Evolutionary conservation across 2,329 filamentous ascomycete species (phyloP).

Genomic region (Colletotrichum truncatum): DNA sequence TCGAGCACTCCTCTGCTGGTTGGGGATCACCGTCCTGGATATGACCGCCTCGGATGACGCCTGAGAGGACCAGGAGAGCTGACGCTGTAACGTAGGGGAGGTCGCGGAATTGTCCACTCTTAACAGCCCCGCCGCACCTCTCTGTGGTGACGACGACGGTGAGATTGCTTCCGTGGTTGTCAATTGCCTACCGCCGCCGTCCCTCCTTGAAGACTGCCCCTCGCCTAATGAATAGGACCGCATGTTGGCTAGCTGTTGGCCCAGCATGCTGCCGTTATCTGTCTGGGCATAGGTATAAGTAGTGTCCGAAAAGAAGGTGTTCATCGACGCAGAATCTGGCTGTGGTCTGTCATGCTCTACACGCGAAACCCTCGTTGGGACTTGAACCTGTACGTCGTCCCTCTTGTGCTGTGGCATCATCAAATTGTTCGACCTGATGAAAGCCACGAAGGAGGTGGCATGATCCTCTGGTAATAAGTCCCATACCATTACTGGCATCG

Average conservation of each 20-base stretch:
- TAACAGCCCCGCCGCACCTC: conserved; percentile 29
- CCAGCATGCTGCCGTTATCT: neutral
- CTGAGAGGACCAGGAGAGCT: neutral
- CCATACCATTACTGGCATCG: conserved; percentile 68
- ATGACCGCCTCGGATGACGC: conserved; percentile 36
- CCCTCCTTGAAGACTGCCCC: neutral
- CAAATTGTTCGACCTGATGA: conserved; percentile 27
- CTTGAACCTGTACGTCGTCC: neutral
- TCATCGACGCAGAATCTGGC: conserved; percentile 1
- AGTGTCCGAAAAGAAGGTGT: conserved; percentile 15
- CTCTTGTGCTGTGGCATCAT: neutral
- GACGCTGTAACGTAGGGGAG: neutral
- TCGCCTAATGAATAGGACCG: neutral
- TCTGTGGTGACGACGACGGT: conserved; percentile 34
- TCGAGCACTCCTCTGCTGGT: conserved; percentile 52
- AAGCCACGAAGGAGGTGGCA: conserved; percentile 61
- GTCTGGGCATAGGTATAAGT: conserved; percentile 14
- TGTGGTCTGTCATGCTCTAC: neutral
- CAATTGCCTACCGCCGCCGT: neutral
- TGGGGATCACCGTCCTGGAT: conserved; percentile 53
- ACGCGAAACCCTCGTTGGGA: neutral
- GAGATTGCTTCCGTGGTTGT: neutral
- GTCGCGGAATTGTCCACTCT: conserved; percentile 34
- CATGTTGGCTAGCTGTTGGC: neutral
- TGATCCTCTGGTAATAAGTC: conserved; percentile 66